A percentile compares a stretch with the other conserved stretches of the same genome.
Evolutionary conservation across 306 rosid genomes (phyloP).

Genomic region (Lathyrus oleraceus): DNA sequence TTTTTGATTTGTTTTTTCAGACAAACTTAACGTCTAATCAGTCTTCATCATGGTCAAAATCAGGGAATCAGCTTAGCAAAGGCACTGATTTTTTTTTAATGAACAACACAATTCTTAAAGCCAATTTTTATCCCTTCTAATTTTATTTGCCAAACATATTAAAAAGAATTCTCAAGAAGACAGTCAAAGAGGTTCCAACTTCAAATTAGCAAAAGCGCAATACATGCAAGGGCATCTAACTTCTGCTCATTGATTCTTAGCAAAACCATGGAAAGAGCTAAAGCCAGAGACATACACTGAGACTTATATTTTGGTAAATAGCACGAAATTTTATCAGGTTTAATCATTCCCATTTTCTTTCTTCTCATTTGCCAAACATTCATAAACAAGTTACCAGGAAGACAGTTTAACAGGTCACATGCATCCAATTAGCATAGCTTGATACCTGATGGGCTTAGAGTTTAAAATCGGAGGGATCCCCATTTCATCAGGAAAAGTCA

Average conservation of each 20-base stretch:
- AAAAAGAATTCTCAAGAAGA: not conserved
- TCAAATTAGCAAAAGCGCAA: conserved; percentile 19
- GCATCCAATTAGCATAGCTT: conserved; percentile 25
- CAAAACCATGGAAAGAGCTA: conserved; percentile 23
- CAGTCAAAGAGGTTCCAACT: conserved; percentile 14
- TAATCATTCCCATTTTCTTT: conserved; percentile 15
- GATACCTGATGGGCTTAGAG: conserved; percentile 40
- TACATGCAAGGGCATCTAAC: conserved; percentile 5
- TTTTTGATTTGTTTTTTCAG: conserved; percentile 4
- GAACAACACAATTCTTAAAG: conserved; percentile 12
- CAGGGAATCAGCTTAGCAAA: conserved; percentile 29
- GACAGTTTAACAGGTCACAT: conserved; percentile 10
- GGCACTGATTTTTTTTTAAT: not conserved
- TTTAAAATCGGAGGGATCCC: conserved; percentile 73
- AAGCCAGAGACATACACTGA: conserved; percentile 11
- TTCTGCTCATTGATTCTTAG: not conserved
- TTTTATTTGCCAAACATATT: conserved; percentile 7
- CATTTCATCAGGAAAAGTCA: conserved; percentile 82
- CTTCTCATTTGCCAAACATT: conserved; percentile 16
- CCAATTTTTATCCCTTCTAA: not conserved
- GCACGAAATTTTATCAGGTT: conserved; percentile 7
- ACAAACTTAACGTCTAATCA: conserved; percentile 19
- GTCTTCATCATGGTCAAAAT: not conserved
- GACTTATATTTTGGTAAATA: not conserved
- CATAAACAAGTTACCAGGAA: conserved; percentile 22